These are phyloP conservation scores for Nemania sp. DNA, from an alignment of 2,329 filamentous ascomycete genomes.

Conservation along the genomic window DNA sequence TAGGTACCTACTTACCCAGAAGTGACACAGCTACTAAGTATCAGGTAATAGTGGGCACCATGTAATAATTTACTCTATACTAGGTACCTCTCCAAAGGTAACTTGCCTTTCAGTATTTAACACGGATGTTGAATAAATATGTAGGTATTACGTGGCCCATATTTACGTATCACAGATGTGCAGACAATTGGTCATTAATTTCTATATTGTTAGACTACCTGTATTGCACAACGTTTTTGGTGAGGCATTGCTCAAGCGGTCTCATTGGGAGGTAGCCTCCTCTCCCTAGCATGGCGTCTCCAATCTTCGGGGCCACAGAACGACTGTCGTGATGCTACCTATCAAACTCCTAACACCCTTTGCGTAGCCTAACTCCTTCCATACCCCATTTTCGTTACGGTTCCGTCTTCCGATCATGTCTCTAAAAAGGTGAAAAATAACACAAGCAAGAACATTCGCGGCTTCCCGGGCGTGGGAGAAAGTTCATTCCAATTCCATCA, in stretches of 20 bases:
- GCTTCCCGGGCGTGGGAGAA: background rate
- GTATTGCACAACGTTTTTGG: background rate
- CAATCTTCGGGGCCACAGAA: constrained; percentile 19
- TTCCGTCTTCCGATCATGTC: background rate
- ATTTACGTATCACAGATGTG: no score
- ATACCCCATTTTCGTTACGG: constrained; percentile 1
- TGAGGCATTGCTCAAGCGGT: constrained; percentile 1
- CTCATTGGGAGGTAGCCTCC: background rate
- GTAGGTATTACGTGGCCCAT: no score
- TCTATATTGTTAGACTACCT: constrained; percentile 6
- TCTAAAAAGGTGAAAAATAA: no score
- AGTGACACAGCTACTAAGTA: no score
- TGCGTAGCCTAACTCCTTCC: constrained; percentile 11
- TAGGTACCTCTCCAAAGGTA: no score
- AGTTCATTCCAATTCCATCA: background rate
- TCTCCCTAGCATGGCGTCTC: background rate
- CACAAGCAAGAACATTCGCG: constrained; percentile 29
- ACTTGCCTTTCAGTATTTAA: no score
- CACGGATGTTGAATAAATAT: no score
- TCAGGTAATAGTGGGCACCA: no score
- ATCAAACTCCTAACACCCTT: constrained; percentile 26
- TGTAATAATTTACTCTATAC: no score
- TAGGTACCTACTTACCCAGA: no score
- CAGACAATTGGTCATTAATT: constrained; percentile 20
- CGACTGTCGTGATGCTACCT: constrained; percentile 1